Evolutionary conservation across 2,329 filamentous ascomycete species (phyloP), one percentile per base, ranked within the genome.

Genomic region (Metarhizium album): DNA sequence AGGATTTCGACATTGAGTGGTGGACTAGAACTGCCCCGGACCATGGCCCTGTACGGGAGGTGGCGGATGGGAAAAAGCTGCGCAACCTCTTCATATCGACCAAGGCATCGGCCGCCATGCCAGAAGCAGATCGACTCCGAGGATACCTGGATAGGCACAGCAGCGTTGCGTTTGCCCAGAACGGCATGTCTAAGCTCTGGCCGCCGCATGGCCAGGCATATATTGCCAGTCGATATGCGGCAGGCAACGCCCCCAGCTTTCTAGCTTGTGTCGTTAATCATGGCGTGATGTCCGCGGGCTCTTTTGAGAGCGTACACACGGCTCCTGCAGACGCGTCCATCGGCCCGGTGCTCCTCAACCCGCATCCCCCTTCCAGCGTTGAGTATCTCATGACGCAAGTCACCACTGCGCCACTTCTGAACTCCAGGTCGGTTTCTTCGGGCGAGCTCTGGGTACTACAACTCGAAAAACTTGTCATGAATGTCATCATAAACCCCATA

Each of bases 101-200:
- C 29, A 96, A 95, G 67, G 80, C 89, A 0, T 70, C 79, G 2
- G 70, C 79, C 37, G 86, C 87, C 0, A 65, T 87, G n/a, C 69
- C 75, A 1, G 84, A 86, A 40, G 67, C 75, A 4, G 73, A 75
- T 48, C 63, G 71, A 18, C 67, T 95, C 14, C 71, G 78, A 6
- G 67, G 78, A 1, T 79, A 95, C 48, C 75, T 83, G 2, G 75
- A 81, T 55, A 65, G 70, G 3, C 66, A 74, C 3, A 87, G 83
- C n/a, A 86, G 87, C 0, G 79, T 96, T n/a, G 74, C 85, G 13
- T 87, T 96, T 59, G 70, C 88, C 23, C 90, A 96, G 59, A 95
- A 95, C 59, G 91, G 91, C 45, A 86, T 96, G 80, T 90, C 87
- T 31, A 74, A 72, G 56, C 64, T 79, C 16, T 80, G 77, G 77